Conservation (phyloP, 2,329 filamentous ascomycete genomes). For the Aspergillus fructus region DNA sequence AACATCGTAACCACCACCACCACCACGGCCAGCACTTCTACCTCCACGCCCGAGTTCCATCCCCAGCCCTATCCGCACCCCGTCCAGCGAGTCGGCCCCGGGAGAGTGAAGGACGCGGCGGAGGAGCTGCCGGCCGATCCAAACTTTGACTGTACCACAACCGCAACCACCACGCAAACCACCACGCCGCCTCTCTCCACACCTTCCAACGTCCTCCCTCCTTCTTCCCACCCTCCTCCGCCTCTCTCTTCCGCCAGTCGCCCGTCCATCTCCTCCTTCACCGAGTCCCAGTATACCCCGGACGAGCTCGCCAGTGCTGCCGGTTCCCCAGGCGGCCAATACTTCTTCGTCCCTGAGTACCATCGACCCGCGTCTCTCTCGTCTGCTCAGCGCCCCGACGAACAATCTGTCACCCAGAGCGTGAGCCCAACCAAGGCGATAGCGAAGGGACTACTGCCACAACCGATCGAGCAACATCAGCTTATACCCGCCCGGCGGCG, state of each 20-base stretch:
- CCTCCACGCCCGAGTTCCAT: slow-evolving; percentile 5
- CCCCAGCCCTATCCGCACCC: neutral
- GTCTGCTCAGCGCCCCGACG: neutral
- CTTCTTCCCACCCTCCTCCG: slow-evolving; percentile 1
- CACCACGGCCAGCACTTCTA: slow-evolving; percentile 8
- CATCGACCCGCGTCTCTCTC: neutral
- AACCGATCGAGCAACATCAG: neutral
- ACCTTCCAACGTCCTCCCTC: slow-evolving; percentile 2
- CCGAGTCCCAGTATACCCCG: slow-evolving; percentile 8
- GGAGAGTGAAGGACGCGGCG: slow-evolving; percentile 2
- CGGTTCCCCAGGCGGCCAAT: slow-evolving; percentile 7
- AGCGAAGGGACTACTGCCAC: neutral
- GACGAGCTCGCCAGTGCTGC: slow-evolving; percentile 10
- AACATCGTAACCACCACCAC: slow-evolving; percentile 6
- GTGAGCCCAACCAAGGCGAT: neutral
- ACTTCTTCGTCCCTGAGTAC: slow-evolving; percentile 11
- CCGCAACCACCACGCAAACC: neutral
- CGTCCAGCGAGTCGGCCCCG: neutral
- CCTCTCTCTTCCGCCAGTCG: slow-evolving; percentile 23
- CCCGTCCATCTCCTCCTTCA: slow-evolving; percentile 21
- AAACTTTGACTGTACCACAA: slow-evolving; percentile 3
- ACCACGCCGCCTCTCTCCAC: slow-evolving; percentile 11
- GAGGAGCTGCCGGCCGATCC: slow-evolving; percentile 12
- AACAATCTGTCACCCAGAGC: slow-evolving; percentile 4
- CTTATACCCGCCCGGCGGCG: neutral